phyloP scores from a whole-genome alignment of 176 grass and related monocot species.

The bread wheat (Triticum aestivum) region IWGSC_CS_RefSeq_v2.1 NC_057803.1:588700614-588701113 shows the following conservation, averaged over 20 bases:
- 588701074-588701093: not conserved
- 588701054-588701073: conserved; percentile 51
- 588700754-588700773: not conserved
- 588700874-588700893: not conserved
- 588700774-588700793: conserved; percentile 1
- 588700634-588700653: not conserved
- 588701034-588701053: conserved; percentile 63
- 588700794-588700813: conserved; percentile 9
- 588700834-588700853: not conserved
- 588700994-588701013: conserved; percentile 40
- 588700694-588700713: not conserved
- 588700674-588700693: not conserved
- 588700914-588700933: not conserved
- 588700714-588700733: conserved; percentile 11
- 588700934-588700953: conserved; percentile 1
- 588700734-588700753: not conserved
- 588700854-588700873: not conserved
- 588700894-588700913: not conserved
- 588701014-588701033: conserved; percentile 31
- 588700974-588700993: conserved; percentile 32
- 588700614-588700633: not conserved
- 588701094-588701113: not conserved
- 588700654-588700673: too few relatives aligned
- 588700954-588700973: conserved; percentile 25
- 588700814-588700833: not conserved